These are phyloP conservation scores for Chrysoporthe deuterocubensis DNA, from an alignment of 2,329 filamentous ascomycete genomes.

Conservation along the genomic window DNA sequence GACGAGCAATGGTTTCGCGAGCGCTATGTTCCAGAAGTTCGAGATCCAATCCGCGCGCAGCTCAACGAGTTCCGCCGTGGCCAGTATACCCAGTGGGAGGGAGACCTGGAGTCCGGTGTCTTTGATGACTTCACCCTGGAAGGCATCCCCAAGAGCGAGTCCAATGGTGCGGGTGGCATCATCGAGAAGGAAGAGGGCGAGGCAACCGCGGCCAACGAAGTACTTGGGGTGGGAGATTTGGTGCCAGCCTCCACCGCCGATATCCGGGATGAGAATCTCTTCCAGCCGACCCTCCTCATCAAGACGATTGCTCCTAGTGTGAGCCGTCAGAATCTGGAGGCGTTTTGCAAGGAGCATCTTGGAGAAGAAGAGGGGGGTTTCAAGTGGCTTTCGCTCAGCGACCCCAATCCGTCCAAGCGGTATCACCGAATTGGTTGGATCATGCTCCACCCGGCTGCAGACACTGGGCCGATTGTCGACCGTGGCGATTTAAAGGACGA, in stretches of 20 bases:
- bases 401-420: slow-evolving; percentile 95
- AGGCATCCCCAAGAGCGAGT: slow-evolving; percentile 91
- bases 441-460: slow-evolving; percentile 82
- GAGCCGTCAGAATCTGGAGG: slow-evolving; percentile 88
- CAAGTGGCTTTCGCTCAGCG: slow-evolving; percentile 93
- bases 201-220: slow-evolving; percentile 87
- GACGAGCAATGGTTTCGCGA: slow-evolving; percentile 98
- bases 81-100: slow-evolving; percentile 85
- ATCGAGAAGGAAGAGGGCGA: slow-evolving; percentile 96
- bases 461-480: slow-evolving; percentile 68
- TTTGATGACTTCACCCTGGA: slow-evolving; percentile 97
- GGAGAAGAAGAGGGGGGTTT: slow-evolving; percentile 91
- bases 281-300: slow-evolving; percentile 91
- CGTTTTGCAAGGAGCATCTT: slow-evolving; percentile 91
- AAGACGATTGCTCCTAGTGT: slow-evolving; percentile 98
- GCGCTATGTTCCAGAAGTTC: slow-evolving; percentile 83
- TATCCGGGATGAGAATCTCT: slow-evolving; percentile 83
- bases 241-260: slow-evolving; percentile 84
- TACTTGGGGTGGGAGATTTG: slow-evolving; percentile 88
- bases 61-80: slow-evolving; percentile 80
- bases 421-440: slow-evolving; percentile 99
- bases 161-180: slow-evolving; percentile 81
- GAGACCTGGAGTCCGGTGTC: slow-evolving; percentile 78
- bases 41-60: slow-evolving; percentile 73
- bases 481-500: slow-evolving; percentile 75